A percentile compares a stretch with the other conserved stretches of the same genome.
These are phyloP conservation scores for Raphanus hybrid DNA, from an alignment of 441 rosid species.

Conservation along the genomic window DNA sequence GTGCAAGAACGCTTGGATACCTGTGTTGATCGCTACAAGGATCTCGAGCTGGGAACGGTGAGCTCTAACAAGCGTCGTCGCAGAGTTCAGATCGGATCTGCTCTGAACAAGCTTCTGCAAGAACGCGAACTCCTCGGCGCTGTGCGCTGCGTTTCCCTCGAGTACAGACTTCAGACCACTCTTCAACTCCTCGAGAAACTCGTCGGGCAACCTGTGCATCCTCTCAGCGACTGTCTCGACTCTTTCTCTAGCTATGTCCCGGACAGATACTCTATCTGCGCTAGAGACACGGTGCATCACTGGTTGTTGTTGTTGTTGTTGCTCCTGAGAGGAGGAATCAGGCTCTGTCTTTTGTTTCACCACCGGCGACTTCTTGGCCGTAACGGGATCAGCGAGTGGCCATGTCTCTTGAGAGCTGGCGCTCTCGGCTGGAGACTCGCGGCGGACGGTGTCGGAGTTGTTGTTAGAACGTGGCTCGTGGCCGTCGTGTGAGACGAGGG, in stretches of 20 bases:
- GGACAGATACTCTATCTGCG: slow-evolving; percentile 7
- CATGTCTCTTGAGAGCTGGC: slow-evolving; percentile 18
- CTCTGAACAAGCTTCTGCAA: slow-evolving; percentile 19
- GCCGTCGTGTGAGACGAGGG: not conserved
- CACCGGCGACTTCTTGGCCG: not conserved
- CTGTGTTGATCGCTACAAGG: slow-evolving; percentile 14
- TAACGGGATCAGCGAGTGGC: not conserved
- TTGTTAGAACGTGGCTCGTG: slow-evolving; percentile 9
- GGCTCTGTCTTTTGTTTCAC: slow-evolving; percentile 4
- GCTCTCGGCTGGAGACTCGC: slow-evolving; percentile 26
- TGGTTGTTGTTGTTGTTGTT: not conserved
- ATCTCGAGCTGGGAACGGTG: slow-evolving; percentile 14
- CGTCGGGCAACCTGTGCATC: slow-evolving; percentile 12
- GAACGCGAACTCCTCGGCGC: not conserved
- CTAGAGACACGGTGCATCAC: slow-evolving; percentile 9
- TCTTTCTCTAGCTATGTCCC: slow-evolving; percentile 16
- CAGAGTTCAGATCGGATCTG: slow-evolving; percentile 6
- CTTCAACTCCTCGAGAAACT: slow-evolving; percentile 18
- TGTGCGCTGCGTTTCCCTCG: not conserved
- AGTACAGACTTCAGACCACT: not conserved
- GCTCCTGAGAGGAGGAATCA: not conserved
- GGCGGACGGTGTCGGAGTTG: not conserved
- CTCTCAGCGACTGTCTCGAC: slow-evolving; percentile 4
- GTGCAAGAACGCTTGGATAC: slow-evolving; percentile 18
- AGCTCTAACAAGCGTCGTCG: not conserved